phyloP scores from a whole-genome alignment of 2,329 filamentous ascomycete species.

The Chaetomiaceae sp. region DNA sequence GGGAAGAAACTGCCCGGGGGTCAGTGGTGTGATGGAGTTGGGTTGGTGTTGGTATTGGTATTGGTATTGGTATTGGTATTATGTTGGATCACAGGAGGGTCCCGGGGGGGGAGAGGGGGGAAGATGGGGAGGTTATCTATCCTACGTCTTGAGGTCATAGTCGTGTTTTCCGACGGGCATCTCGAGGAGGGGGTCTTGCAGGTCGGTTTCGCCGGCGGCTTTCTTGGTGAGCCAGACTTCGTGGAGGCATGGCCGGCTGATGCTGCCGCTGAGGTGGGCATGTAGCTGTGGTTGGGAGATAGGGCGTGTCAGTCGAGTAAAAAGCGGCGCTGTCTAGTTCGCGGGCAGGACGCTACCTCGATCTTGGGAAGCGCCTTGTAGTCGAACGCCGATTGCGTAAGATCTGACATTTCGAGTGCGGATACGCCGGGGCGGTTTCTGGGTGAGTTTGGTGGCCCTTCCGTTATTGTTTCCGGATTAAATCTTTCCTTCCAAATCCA shows the following conservation, averaged over 20 bases:
- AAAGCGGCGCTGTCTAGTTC: not conserved
- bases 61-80: not conserved
- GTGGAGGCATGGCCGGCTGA: conserved; percentile 67
- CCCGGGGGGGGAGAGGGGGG: too few relatives aligned
- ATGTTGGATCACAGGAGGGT: too few relatives aligned
- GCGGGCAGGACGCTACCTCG: conserved; percentile 40
- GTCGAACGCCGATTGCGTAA: conserved; percentile 35
- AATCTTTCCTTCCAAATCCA: not conserved
- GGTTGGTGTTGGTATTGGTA: not conserved
- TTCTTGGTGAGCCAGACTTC: conserved; percentile 66
- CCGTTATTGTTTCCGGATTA: too few relatives aligned
- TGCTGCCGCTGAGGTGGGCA: conserved; percentile 75
- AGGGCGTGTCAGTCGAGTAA: conserved; percentile 20
- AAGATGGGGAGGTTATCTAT: conserved; percentile 12
- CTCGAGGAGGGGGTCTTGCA: conserved; percentile 64
- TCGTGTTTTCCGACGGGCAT: conserved; percentile 70
- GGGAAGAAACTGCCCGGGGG: conserved; percentile 77
- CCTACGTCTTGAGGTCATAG: conserved; percentile 62
- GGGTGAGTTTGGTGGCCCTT: not conserved
- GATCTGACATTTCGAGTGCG: not conserved
- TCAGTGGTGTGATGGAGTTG: too few relatives aligned
- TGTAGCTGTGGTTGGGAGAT: conserved; percentile 58
- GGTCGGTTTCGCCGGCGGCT: conserved; percentile 44
- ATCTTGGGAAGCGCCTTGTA: conserved; percentile 52
- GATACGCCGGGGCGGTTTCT: not conserved